These are phyloP conservation scores for Chaetomiaceae sp. DNA, from an alignment of 2,329 filamentous ascomycete genomes.

Conservation along the genomic window DNA sequence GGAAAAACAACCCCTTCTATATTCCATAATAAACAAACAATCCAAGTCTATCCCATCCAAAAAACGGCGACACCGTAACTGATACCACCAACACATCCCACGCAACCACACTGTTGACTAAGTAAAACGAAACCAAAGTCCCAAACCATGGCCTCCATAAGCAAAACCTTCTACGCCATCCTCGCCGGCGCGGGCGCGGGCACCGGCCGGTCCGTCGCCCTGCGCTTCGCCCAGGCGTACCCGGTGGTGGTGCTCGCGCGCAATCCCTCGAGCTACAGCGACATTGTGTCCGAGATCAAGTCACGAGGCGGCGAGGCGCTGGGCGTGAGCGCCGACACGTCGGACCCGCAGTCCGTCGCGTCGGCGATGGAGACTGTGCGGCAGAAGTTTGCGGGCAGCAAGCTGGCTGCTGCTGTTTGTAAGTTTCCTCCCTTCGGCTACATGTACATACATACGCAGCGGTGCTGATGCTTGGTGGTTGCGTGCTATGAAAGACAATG, in stretches of 20 bases:
- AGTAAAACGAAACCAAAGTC: too few species aligned
- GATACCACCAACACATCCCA: too few species aligned
- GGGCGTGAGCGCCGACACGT: constrained; percentile 64
- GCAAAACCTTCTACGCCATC: constrained; percentile 58
- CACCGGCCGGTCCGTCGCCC: constrained; percentile 45
- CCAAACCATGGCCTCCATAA: constrained; percentile 28
- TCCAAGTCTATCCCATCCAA: too few species aligned
- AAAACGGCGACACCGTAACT: too few species aligned
- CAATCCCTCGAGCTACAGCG: constrained; percentile 58
- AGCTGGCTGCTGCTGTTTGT: constrained; percentile 61
- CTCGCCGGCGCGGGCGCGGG: constrained; percentile 70
- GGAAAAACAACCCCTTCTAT: too few species aligned
- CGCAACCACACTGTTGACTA: too few species aligned
- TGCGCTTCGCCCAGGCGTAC: constrained; percentile 60
- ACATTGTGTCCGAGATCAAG: constrained; percentile 67
- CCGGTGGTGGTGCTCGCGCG: constrained; percentile 73
- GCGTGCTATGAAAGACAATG: constrained; percentile 47
- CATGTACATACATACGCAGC: too few species aligned
- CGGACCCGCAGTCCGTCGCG: constrained; percentile 47
- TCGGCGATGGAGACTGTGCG: constrained; percentile 60
- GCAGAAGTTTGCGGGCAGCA: constrained; percentile 51
- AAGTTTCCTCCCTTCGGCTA: background rate
- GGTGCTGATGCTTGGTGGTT: background rate
- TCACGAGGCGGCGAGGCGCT: constrained; percentile 62
- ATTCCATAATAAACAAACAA: too few species aligned